Evolutionary conservation across 257 asterid genomes (phyloP), one percentile per base, ranked within the genome.

Genomic region (Misopates orontium): DNA sequence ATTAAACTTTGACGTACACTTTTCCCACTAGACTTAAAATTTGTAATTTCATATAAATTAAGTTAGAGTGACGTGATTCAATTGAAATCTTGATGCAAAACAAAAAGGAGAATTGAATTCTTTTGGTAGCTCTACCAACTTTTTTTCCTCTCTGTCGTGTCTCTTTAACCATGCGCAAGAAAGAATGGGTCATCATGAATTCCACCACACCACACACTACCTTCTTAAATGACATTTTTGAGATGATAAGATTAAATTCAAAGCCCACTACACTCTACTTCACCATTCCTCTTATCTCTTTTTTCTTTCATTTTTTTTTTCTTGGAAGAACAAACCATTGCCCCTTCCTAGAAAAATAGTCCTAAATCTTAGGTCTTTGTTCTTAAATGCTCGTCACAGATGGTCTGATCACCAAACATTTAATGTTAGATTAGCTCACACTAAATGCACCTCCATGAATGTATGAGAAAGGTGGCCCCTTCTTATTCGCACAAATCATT

Each of bases 181-280:
- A 73, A 76, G 20, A 74, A 69, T 79, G 85, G 86, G 73, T 60
- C 57, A 80, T 80, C 84, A 79, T 78, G 60, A 84, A 17, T n/a
- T 36, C 5, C 19, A 56, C 32, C 40, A 55, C 39, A 79, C 75
- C 68, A 78, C 76, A 68, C 66, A 51, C 54, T 66, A 73, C 83
- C 84, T 42, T 58, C 73, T 50, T 17, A 32, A 72, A 66, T 51
- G 54, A 64, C 65, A 64, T 32, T 21, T 70, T 32, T 10, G 12
- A 44, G 22, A 56, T 41, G 40, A 71, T 42, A 22, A 68, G 61
- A 55, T 17, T 23, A 18, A 19, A 52, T 51, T 79, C 31, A 42
- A 75, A 64, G 67, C 10, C n/a, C 14, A 41, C 69, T 60, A 44
- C 54, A n/a, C n/a, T n/a, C n/a, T n/a, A n/a, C n/a, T n/a, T 19